Conservation (phyloP, 2,329 filamentous ascomycete species). For the Raffaelea albimanens region DNA sequence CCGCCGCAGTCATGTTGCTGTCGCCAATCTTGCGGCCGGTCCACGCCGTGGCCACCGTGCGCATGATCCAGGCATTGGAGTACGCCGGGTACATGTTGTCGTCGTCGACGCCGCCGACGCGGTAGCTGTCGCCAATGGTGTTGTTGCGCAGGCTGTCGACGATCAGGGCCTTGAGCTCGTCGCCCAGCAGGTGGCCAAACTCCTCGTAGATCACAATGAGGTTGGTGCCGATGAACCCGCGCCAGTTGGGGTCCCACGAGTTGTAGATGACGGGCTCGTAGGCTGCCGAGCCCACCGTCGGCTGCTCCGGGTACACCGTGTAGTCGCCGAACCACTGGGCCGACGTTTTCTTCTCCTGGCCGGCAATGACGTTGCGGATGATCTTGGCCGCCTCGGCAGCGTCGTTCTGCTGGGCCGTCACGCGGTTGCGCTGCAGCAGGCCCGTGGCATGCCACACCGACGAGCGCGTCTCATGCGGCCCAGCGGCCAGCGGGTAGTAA, state of each 20-base stretch:
- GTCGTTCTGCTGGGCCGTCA: neutral
- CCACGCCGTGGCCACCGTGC: constrained; percentile 52
- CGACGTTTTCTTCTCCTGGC: constrained; percentile 40
- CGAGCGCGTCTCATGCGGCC: constrained; percentile 48
- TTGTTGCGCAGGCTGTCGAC: constrained; percentile 43
- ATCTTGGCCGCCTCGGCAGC: constrained; percentile 7
- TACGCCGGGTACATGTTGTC: constrained; percentile 52
- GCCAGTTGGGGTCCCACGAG: constrained; percentile 56
- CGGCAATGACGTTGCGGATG: constrained; percentile 36
- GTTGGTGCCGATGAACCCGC: constrained; percentile 51
- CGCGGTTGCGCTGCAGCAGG: constrained; percentile 42
- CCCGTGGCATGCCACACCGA: constrained; percentile 52
- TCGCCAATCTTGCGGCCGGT: constrained; percentile 43
- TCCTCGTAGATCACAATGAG: constrained; percentile 51
- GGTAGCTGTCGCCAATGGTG: constrained; percentile 50
- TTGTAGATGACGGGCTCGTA: constrained; percentile 42
- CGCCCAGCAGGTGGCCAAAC: constrained; percentile 35
- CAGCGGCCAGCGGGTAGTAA: constrained; percentile 29
- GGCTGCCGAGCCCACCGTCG: constrained; percentile 38
- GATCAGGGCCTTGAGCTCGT: constrained; percentile 30
- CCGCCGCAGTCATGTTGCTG: constrained; percentile 47
- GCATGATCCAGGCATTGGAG: constrained; percentile 37
- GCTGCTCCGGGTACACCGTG: constrained; percentile 46
- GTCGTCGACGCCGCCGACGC: constrained; percentile 47
- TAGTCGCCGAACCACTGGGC: constrained; percentile 46